These are phyloP conservation scores for Cucumis variabilis DNA, from an alignment of 331 rosid genomes.

Conservation along the genomic window DNA sequence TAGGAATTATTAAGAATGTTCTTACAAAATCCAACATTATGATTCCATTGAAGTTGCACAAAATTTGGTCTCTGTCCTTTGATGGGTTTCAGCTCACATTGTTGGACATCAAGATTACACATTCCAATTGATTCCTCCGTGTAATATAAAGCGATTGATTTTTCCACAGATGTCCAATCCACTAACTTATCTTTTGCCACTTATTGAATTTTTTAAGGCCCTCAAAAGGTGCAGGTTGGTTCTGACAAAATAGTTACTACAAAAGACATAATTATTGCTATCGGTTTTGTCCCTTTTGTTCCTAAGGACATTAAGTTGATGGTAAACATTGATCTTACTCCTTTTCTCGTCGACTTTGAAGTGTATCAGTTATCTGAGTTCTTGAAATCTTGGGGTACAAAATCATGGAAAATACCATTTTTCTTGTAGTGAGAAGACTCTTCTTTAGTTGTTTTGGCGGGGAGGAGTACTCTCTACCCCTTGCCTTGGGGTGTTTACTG, in stretches of 20 bases:
- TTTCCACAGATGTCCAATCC: background rate
- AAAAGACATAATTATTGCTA: constrained; percentile 89
- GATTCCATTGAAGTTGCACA: no score
- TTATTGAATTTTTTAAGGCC: constrained; percentile 63
- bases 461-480: background rate
- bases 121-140: background rate
- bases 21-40: no score
- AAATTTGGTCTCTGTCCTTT: no score
- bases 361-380: background rate
- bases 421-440: no score
- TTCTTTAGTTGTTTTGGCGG: background rate
- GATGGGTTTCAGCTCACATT: no score
- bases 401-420: background rate
- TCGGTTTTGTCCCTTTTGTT: constrained; percentile 97
- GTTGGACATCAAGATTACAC: background rate
- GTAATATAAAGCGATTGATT: background rate
- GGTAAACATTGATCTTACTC: constrained; percentile 51
- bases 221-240: constrained; percentile 91
- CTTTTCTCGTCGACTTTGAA: background rate
- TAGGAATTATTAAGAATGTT: no score
- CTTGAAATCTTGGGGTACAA: background rate
- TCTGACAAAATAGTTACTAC: constrained; percentile 79
- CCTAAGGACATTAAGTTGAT: constrained; percentile 96
- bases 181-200: constrained; percentile 33
- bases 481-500: background rate